A percentile compares a stretch with the other conserved stretches of the same genome.
These are phyloP conservation scores for Verruconis gallopava DNA, from an alignment of 2,329 filamentous ascomycete species.

Conservation along the genomic window DNA sequence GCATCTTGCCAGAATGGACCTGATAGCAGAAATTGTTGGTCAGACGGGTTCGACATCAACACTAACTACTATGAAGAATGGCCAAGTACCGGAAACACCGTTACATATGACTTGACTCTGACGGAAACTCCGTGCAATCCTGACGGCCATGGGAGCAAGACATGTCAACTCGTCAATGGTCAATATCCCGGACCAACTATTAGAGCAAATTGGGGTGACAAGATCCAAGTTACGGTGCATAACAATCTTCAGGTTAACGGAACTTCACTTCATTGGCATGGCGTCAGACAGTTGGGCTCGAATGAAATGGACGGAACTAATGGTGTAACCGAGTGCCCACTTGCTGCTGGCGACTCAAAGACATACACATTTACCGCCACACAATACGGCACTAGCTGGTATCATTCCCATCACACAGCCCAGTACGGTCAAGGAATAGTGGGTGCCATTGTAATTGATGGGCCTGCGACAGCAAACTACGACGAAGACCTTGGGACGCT, in stretches of 20 bases:
- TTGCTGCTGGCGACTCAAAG: constrained; percentile 36
- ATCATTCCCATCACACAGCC: constrained; percentile 29
- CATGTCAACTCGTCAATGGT: constrained; percentile 45
- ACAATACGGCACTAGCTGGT: constrained; percentile 33
- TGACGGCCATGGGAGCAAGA: constrained; percentile 21
- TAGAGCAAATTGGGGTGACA: constrained; percentile 39
- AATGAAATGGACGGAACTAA: constrained; percentile 45
- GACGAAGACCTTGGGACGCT: constrained; percentile 50
- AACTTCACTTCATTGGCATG: constrained; percentile 38
- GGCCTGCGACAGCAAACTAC: constrained; percentile 30
- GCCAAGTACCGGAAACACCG: constrained; percentile 8
- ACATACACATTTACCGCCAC: constrained; percentile 47
- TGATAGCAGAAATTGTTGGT: constrained; percentile 5
- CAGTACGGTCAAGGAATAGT: constrained; percentile 32
- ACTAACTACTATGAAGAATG: constrained; percentile 7
- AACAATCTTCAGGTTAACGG: constrained; percentile 38
- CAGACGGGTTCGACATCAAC: constrained; percentile 8
- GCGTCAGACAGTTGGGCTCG: constrained; percentile 43
- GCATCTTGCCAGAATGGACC: constrained; percentile 6
- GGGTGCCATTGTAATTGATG: constrained; percentile 29
- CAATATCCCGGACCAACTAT: constrained; percentile 56
- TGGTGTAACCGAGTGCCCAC: constrained; percentile 34
- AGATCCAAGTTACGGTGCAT: constrained; percentile 38
- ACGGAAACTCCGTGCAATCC: constrained; percentile 29
- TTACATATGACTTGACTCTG: constrained; percentile 26